A percentile compares a stretch with the other conserved stretches of the same genome.
Evolutionary conservation across 768 basidiomycete species (phyloP).

Genomic region (Rossbeevera mucosa): DNA sequence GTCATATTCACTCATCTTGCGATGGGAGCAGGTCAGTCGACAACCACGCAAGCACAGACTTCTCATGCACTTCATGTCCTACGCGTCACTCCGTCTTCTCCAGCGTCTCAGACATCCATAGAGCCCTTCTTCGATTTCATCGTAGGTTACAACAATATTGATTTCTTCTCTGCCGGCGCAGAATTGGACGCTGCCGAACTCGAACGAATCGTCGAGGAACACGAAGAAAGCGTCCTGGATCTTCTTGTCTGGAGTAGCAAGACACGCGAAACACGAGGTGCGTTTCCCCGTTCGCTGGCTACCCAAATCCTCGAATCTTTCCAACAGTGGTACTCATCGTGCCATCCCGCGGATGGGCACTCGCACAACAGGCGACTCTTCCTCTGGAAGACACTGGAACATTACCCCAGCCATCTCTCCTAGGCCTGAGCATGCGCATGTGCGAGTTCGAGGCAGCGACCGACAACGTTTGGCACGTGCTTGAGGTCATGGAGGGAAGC

Average conservation of each 20-base stretch:
- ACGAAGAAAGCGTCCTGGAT: slow-evolving; percentile 67
- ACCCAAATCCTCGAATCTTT: neutral
- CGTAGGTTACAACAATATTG: slow-evolving; percentile 77
- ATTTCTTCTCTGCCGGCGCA: slow-evolving; percentile 43
- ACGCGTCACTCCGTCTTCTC: slow-evolving; percentile 84
- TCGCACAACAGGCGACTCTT: slow-evolving; percentile 35
- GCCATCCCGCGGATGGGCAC: slow-evolving; percentile 84
- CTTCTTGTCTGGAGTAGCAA: slow-evolving; percentile 85
- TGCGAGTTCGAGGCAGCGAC: slow-evolving; percentile 86
- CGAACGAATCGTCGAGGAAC: slow-evolving; percentile 76
- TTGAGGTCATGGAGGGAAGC: slow-evolving; percentile 93
- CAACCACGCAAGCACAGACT: slow-evolving; percentile 33
- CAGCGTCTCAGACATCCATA: slow-evolving; percentile 80
- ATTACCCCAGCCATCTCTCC: slow-evolving; percentile 73
- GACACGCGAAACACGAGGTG: slow-evolving; percentile 65
- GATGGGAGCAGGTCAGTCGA: slow-evolving; percentile 78
- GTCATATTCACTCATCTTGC: neutral
- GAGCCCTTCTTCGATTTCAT: slow-evolving; percentile 97
- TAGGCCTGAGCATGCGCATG: slow-evolving; percentile 90
- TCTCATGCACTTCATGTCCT: slow-evolving; percentile 76
- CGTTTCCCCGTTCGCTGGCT: slow-evolving; percentile 9
- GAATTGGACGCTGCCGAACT: slow-evolving; percentile 65
- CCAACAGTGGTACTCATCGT: slow-evolving; percentile 71
- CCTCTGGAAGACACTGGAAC: slow-evolving; percentile 38
- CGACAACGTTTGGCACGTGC: slow-evolving; percentile 96